Evolutionary conservation across 148 eudicot genomes (phyloP).

Genomic region (Mesembryanthemum crystallinum): DNA sequence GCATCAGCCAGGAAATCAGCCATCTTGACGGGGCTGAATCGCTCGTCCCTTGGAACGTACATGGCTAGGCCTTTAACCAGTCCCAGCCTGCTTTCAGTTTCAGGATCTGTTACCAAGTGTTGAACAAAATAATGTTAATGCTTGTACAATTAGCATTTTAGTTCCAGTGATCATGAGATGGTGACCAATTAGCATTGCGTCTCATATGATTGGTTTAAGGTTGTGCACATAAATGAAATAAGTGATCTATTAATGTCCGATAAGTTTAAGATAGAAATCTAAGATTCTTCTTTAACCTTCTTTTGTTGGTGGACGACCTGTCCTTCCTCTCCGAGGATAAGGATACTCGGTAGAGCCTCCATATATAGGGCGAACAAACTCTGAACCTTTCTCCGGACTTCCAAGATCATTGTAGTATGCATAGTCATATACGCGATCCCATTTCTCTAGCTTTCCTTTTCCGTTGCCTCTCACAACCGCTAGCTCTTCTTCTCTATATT

Average conservation of each 20-base stretch:
- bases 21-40: conserved; percentile 61
- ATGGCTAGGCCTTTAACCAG: conserved; percentile 64
- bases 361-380: conserved; percentile 51
- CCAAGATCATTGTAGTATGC: conserved; percentile 73
- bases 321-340: conserved; percentile 86
- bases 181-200: too few relatives aligned
- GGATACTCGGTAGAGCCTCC: conserved; percentile 73
- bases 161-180: too few relatives aligned
- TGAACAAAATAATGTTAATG: too few relatives aligned
- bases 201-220: too few relatives aligned
- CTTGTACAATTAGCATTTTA: too few relatives aligned
- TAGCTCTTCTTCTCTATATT: conserved; percentile 67
- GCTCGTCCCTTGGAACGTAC: conserved; percentile 86
- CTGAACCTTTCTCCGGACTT: conserved; percentile 51
- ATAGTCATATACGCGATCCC: conserved; percentile 91
- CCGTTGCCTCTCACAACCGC: conserved; percentile 64
- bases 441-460: conserved; percentile 59
- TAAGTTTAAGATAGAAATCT: neutral
- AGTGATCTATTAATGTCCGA: too few relatives aligned
- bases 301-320: conserved; percentile 59
- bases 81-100: conserved; percentile 57
- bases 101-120: conserved; percentile 61
- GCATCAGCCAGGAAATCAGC: conserved; percentile 81
- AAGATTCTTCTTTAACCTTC: conserved; percentile 39
- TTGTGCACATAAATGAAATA: too few relatives aligned